Evolutionary conservation across 169 alveolate genomes (phyloP).

Genomic region (Blepharisma undulans): DNA sequence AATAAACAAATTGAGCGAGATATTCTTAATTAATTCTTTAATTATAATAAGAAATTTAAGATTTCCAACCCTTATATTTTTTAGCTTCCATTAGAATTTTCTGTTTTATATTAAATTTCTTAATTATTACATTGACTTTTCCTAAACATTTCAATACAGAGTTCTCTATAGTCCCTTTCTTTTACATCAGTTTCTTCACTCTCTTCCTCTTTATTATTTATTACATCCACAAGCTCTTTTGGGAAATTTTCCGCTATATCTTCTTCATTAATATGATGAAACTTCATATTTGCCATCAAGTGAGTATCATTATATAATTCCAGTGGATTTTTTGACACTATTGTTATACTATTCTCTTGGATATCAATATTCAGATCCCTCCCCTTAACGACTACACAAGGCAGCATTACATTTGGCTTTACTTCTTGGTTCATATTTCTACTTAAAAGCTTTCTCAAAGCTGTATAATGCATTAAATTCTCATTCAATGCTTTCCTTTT

Average conservation of each 20-base stretch:
- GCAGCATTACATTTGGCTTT: background rate
- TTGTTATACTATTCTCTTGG: background rate
- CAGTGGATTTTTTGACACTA: background rate
- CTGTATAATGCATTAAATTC: slow-evolving; percentile 3
- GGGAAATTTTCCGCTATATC: background rate
- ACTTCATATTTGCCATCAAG: background rate
- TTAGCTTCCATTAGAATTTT: too few species aligned
- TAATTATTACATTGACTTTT: background rate
- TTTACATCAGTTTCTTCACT: background rate
- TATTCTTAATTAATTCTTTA: background rate
- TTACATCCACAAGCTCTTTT: background rate
- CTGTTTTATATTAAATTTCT: too few species aligned
- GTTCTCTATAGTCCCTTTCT: slow-evolving; percentile 1
- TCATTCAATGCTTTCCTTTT: background rate
- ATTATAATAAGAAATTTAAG: too few species aligned
- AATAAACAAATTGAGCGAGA: background rate
- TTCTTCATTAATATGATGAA: background rate
- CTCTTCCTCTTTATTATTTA: background rate
- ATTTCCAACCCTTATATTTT: too few species aligned
- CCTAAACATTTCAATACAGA: background rate
- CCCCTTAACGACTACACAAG: background rate
- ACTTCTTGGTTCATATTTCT: background rate
- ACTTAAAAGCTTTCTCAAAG: background rate
- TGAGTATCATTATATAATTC: background rate
- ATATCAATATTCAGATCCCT: background rate